Base-by-base conservation (phyloP, 768 basidiomycete species). In the Collybia sordida region DNA sequence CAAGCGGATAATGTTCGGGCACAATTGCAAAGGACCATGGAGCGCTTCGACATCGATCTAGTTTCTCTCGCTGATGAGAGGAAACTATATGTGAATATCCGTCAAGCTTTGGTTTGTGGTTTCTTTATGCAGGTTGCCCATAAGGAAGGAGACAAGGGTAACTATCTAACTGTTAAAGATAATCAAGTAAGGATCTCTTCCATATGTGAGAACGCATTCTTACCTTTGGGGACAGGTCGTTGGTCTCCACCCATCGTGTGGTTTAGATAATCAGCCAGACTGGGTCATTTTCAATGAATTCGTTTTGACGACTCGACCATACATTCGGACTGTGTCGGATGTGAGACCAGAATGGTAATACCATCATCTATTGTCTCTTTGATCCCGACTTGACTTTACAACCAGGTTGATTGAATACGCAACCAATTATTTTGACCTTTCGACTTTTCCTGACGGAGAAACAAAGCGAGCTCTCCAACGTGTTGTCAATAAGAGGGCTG, bases 91-190 rank as follows among this genome's bases (percentile, higher is more conserved):
- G 54, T 71, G 46, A 86, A 86, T 57, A 85, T 98, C 49, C 82
- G 93, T 22, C 85, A 86, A 67, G 88, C 88, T 0, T 75, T 98
- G 18, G 88, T 90, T 4, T 89, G 87, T 58, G 97, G 95, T 1
- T 99, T 91, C 78, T 99, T 98, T 72, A 98, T 97, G 96, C 96
- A 98, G 64, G 83, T 93, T 11, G 97, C 95, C 6, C 93, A 97
- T 67, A 90, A 91, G 65, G 93, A 95, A 63, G 91, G 92, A 3
- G 91, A 93, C 64, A 94, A 92, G 67, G 82, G 86, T 2, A 80
- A 78, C 47, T 98, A 99, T 63, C 53, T 87, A 54, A 99, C 95
- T 0, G 85, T 97, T 51, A 98, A 98, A 71, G 96, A 99, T 65
- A 90, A 95, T 57, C 95, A 97, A 73, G 90, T 83, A 54, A 17